Evolutionary conservation across 129 eudicot species (phyloP).

Genomic region (Apium graveolens): DNA sequence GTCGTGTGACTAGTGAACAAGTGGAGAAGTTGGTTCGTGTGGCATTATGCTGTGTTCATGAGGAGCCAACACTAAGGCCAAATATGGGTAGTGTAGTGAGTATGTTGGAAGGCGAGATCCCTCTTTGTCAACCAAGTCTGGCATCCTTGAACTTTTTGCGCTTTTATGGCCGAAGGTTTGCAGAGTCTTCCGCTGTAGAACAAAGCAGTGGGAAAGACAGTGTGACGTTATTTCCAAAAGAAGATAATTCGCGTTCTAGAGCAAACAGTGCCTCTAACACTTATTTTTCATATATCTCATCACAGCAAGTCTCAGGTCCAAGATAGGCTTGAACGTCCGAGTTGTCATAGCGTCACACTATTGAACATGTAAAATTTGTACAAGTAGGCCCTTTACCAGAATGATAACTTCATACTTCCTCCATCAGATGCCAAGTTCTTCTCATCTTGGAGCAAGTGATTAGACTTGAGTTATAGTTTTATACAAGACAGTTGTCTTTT

Average conservation of each 20-base stretch:
- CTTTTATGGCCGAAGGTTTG: constrained; percentile 67
- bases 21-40: constrained; percentile 66
- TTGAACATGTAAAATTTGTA: constrained; percentile 7
- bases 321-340: constrained; percentile 27
- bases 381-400: background rate
- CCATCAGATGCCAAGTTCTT: background rate
- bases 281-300: constrained; percentile 43
- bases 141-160: constrained; percentile 64
- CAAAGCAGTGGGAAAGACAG: constrained; percentile 20
- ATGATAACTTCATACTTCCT: background rate
- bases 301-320: constrained; percentile 82
- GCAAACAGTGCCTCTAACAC: constrained; percentile 25
- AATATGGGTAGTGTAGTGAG: constrained; percentile 64
- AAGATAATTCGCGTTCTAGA: constrained; percentile 10
- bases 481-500: background rate
- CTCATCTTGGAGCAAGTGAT: background rate
- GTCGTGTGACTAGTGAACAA: constrained; percentile 49
- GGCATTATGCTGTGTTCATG: constrained; percentile 82
- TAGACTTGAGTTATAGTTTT: background rate
- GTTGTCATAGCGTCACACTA: background rate
- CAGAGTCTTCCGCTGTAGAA: constrained; percentile 46
- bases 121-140: constrained; percentile 42
- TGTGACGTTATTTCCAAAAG: constrained; percentile 22
- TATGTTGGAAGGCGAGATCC: constrained; percentile 61
- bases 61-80: constrained; percentile 73